Evolutionary conservation across 192 early-diverging fungal species (phyloP).

Genomic region (Kappamyces sp.): DNA sequence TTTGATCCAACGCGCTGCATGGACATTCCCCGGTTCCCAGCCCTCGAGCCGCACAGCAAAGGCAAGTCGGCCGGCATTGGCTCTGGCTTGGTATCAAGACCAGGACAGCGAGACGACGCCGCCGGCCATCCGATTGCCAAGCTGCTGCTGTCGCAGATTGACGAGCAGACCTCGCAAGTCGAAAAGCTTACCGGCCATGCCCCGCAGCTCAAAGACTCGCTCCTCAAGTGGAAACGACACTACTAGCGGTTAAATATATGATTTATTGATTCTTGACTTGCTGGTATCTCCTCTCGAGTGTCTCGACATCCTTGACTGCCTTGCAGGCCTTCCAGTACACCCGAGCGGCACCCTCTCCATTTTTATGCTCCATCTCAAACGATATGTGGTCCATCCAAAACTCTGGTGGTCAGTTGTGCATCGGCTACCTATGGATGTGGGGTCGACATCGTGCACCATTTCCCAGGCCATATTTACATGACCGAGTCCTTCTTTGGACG

Average conservation of each 20-base stretch:
- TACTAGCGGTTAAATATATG: too few species aligned
- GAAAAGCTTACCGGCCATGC: too few species aligned
- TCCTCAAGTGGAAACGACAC: too few species aligned
- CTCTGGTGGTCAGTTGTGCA: background rate
- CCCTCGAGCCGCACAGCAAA: background rate
- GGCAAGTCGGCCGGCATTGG: background rate
- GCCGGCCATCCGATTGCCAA: background rate
- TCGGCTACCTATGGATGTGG: constrained; percentile 6
- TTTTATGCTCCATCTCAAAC: constrained; percentile 26
- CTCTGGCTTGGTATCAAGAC: background rate
- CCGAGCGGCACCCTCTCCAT: constrained; percentile 40
- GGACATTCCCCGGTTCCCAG: constrained; percentile 24
- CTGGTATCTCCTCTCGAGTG: constrained; percentile 38
- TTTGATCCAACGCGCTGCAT: constrained; percentile 37
- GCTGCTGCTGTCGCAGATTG: background rate
- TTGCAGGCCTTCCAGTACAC: constrained; percentile 56
- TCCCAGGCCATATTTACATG: constrained; percentile 8
- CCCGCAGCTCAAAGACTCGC: too few species aligned
- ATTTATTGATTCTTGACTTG: constrained; percentile 14
- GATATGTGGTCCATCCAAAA: constrained; percentile 20
- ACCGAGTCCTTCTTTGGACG: background rate
- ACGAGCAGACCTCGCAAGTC: background rate
- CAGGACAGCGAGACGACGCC: background rate
- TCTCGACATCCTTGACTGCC: constrained; percentile 49
- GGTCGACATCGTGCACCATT: background rate